Evolutionary conservation across 352 stramenopile genomes (phyloP).

Genomic region (Globisporangium lucens): DNA sequence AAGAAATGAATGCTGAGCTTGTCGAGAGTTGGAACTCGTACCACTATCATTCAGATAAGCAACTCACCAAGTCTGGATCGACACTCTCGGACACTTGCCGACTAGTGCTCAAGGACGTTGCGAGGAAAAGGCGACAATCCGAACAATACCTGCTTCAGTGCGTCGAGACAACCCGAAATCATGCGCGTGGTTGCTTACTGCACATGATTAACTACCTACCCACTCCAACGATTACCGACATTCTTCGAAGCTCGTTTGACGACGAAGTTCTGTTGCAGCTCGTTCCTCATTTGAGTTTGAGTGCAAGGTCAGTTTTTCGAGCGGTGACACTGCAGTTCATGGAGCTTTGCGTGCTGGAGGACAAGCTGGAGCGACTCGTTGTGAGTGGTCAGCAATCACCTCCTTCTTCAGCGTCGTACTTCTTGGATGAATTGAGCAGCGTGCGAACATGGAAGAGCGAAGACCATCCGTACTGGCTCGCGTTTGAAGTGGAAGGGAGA

Average conservation of each 20-base stretch:
- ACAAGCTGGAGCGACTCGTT: slow-evolving; percentile 54
- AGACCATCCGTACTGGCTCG: slow-evolving; percentile 77
- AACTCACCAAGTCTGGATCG: slow-evolving; percentile 10
- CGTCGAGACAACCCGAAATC: background rate
- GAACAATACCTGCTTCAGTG: background rate
- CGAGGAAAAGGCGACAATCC: background rate
- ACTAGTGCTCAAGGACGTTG: background rate
- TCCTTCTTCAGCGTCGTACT: background rate
- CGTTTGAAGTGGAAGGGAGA: slow-evolving; percentile 81
- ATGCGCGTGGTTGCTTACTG: slow-evolving; percentile 18
- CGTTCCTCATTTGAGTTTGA: background rate
- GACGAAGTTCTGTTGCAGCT: background rate
- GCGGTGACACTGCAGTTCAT: slow-evolving; percentile 30
- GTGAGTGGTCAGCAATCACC: slow-evolving; percentile 6
- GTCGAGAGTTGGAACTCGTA: slow-evolving; percentile 41
- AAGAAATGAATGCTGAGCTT: slow-evolving; percentile 38
- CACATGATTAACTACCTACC: slow-evolving; percentile 24
- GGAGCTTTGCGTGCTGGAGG: slow-evolving; percentile 73
- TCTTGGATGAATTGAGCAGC: background rate
- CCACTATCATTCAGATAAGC: slow-evolving; percentile 19
- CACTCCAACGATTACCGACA: slow-evolving; percentile 28
- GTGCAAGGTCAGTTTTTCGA: slow-evolving; percentile 22
- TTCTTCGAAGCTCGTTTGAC: slow-evolving; percentile 29
- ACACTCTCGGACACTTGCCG: background rate
- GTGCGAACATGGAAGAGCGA: slow-evolving; percentile 42